Evolutionary conservation across 306 rosid genomes (phyloP).

Genomic region (Trifolium subterraneum): DNA sequence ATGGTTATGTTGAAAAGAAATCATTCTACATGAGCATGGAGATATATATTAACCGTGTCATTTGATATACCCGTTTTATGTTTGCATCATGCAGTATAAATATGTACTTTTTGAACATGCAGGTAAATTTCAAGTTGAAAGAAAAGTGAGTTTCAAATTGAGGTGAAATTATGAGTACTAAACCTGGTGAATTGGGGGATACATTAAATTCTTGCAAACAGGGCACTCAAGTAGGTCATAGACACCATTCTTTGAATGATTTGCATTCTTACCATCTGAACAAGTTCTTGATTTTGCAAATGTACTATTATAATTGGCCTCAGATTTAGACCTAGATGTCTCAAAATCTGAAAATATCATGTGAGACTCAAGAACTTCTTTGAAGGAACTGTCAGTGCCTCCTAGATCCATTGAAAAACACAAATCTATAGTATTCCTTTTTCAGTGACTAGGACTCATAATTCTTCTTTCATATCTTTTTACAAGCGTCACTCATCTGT

Average conservation of each 20-base stretch:
- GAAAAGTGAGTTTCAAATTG: background rate
- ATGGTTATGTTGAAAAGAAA: background rate
- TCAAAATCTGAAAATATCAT: slow-evolving; percentile 60
- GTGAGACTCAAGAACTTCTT: slow-evolving; percentile 66
- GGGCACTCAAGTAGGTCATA: slow-evolving; percentile 89
- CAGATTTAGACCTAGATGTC: slow-evolving; percentile 56
- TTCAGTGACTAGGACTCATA: slow-evolving; percentile 32
- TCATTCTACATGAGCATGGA: background rate
- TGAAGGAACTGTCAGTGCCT: slow-evolving; percentile 63
- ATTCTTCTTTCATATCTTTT: slow-evolving; percentile 39
- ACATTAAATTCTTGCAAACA: slow-evolving; percentile 83
- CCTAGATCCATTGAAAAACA: slow-evolving; percentile 68
- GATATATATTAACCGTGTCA: slow-evolving; percentile 12
- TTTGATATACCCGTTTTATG: slow-evolving; percentile 1
- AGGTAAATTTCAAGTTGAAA: background rate
- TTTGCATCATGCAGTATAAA: background rate
- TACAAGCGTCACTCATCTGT: slow-evolving; percentile 40
- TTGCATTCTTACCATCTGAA: slow-evolving; percentile 60
- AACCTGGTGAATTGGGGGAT: slow-evolving; percentile 97
- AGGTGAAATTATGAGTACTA: slow-evolving; percentile 31
- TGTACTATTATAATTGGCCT: slow-evolving; percentile 49
- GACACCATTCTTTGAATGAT: slow-evolving; percentile 73
- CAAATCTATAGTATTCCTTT: slow-evolving; percentile 42
- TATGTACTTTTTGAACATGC: background rate
- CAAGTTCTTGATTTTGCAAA: slow-evolving; percentile 47